Conservation (phyloP, 2,329 filamentous ascomycete genomes). For the Pyricularia sp. region DNA sequence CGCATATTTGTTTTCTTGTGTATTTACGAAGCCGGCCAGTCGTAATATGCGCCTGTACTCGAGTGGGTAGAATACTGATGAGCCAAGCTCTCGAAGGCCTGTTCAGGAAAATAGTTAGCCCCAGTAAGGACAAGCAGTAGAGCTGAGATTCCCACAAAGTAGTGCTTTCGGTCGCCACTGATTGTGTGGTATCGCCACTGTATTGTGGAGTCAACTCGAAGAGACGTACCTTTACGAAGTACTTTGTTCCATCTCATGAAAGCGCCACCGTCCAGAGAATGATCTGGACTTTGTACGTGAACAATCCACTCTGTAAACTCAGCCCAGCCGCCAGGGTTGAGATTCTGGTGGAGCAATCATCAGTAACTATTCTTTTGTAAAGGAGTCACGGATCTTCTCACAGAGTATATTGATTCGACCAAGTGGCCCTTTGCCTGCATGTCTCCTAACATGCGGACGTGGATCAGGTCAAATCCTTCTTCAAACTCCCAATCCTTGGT, state of each 20-base stretch:
- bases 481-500: conserved; percentile 17
- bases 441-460: conserved; percentile 22
- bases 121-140: not conserved
- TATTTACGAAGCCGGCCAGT: conserved; percentile 20
- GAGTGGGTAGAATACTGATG: conserved; percentile 20
- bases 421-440: conserved; percentile 16
- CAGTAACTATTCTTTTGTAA: not conserved
- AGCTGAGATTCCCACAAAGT: too few relatives aligned
- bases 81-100: conserved; percentile 20
- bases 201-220: not conserved
- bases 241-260: conserved; percentile 20
- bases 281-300: conserved; percentile 20
- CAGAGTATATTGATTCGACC: conserved; percentile 3
- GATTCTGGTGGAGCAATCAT: conserved; percentile 13
- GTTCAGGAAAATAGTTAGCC: not conserved
- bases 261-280: conserved; percentile 20
- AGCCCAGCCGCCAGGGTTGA: conserved; percentile 23
- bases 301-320: conserved; percentile 26
- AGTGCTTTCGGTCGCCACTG: too few relatives aligned
- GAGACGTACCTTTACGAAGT: conserved; percentile 15
- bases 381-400: not conserved
- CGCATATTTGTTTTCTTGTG: conserved; percentile 17
- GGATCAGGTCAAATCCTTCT: conserved; percentile 20
- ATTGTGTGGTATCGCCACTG: not conserved
- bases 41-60: conserved; percentile 17